Conservation (phyloP, 1,284 basidiomycete species). For the Ganoderma lucidum region DNA sequence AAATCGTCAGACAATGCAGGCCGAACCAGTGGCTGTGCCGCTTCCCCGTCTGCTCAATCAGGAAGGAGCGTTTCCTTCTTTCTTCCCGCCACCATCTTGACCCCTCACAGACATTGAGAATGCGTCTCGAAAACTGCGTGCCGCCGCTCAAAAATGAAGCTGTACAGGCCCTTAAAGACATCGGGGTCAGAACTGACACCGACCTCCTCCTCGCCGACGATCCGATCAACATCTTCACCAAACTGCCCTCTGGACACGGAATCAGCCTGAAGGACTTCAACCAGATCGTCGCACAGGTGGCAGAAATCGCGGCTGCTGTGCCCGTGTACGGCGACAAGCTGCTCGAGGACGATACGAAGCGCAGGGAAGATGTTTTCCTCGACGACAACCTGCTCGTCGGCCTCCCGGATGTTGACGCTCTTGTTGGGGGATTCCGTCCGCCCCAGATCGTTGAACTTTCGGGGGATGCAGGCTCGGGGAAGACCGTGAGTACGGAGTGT, state of each 20-base stretch:
- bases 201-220: slow-evolving; percentile 64
- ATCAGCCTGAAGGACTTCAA: slow-evolving; percentile 55
- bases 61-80: too few relatives aligned
- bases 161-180: slow-evolving; percentile 44
- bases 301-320: slow-evolving; percentile 51
- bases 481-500: slow-evolving; percentile 59
- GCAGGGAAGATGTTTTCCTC: slow-evolving; percentile 35
- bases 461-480: slow-evolving; percentile 67
- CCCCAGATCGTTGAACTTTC: slow-evolving; percentile 69
- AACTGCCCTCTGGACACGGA: slow-evolving; percentile 57
- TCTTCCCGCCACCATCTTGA: too few relatives aligned
- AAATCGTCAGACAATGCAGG: too few relatives aligned
- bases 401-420: slow-evolving; percentile 54
- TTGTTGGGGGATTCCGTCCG: slow-evolving; percentile 56
- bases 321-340: slow-evolving; percentile 51
- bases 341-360: slow-evolving; percentile 37
- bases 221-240: slow-evolving; percentile 55
- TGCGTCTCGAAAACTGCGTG: slow-evolving; percentile 37
- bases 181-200: slow-evolving; percentile 61
- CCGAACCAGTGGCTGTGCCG: too few relatives aligned
- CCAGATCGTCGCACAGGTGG: slow-evolving; percentile 47
- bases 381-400: slow-evolving; percentile 46
- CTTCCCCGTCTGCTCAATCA: too few relatives aligned
- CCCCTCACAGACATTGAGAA: too few relatives aligned
- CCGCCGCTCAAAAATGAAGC: slow-evolving; percentile 41